Percentiles rank a stretch among this genome's conserved stretches.
Conservation (phyloP, 106 monocot species). For the Vanilla planifolia region DNA sequence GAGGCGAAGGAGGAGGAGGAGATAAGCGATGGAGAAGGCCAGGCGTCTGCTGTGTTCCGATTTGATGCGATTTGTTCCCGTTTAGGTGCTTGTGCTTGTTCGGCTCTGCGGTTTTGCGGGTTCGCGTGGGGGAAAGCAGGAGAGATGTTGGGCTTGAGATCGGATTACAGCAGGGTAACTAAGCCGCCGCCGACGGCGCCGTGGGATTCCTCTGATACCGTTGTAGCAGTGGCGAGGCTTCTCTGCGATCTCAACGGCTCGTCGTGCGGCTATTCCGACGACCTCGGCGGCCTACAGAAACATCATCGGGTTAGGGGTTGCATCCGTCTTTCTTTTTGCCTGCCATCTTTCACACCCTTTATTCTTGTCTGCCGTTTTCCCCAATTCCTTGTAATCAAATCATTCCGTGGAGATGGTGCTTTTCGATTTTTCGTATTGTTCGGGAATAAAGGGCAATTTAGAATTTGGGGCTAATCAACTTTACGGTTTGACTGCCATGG, state of each 20-base stretch:
- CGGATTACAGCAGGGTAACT: not conserved
- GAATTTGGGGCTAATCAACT: not conserved
- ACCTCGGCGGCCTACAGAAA: too few relatives aligned
- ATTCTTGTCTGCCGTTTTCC: too few relatives aligned
- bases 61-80: not conserved
- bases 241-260: not conserved
- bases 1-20: not conserved
- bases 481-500: too few relatives aligned
- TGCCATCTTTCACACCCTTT: not conserved
- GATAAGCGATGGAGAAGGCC: not conserved
- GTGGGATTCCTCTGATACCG: not conserved
- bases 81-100: too few relatives aligned
- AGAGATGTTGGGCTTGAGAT: not conserved
- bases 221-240: not conserved
- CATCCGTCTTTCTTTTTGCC: not conserved
- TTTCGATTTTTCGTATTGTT: too few relatives aligned
- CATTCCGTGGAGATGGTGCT: too few relatives aligned
- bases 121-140: not conserved
- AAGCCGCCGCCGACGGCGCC: not conserved
- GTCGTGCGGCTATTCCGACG: too few relatives aligned
- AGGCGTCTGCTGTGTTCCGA: not conserved
- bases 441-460: not conserved
- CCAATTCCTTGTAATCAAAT: too few relatives aligned
- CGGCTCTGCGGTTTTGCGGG: not conserved
- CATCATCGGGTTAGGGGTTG: not conserved